phyloP scores from a whole-genome alignment of 2,329 filamentous ascomycete species.

The Orbilia brochopaga region DNA sequence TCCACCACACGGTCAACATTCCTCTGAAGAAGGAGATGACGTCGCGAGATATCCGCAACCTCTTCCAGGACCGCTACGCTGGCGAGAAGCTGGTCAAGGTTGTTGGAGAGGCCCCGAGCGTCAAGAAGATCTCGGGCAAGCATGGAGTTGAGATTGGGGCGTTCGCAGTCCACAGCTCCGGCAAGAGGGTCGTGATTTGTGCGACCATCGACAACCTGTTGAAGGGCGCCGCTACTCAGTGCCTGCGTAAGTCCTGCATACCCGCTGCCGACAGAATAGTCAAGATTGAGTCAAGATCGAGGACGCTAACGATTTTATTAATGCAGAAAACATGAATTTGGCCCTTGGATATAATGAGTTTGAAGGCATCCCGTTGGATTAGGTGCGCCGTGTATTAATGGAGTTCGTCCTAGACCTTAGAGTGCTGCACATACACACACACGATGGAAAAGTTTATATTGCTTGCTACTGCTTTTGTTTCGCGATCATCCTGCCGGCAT shows the following conservation, averaged over 20 bases:
- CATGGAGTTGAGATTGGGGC: constrained; percentile 93
- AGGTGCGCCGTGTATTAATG: constrained; percentile 41
- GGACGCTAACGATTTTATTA: constrained; percentile 13
- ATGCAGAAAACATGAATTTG: constrained; percentile 88
- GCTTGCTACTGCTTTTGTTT: background rate
- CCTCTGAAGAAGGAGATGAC: constrained; percentile 85
- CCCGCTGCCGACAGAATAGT: too few species aligned
- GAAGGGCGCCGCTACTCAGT: constrained; percentile 92
- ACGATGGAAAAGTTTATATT: background rate
- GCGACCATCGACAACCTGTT: constrained; percentile 91
- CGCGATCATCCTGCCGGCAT: background rate
- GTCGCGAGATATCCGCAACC: constrained; percentile 86
- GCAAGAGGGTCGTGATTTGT: constrained; percentile 91
- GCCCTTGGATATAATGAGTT: constrained; percentile 88
- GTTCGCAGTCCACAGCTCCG: constrained; percentile 87
- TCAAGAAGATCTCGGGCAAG: constrained; percentile 81
- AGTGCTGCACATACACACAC: background rate
- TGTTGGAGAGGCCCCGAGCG: constrained; percentile 81
- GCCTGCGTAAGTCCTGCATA: constrained; percentile 72
- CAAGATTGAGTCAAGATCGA: background rate
- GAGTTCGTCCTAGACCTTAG: background rate
- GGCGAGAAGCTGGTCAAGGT: constrained; percentile 95
- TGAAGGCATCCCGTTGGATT: constrained; percentile 76
- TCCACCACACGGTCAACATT: constrained; percentile 78
- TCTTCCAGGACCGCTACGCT: constrained; percentile 95